A percentile compares a stretch with the other conserved stretches of the same genome.
These are phyloP conservation scores for Zygnema circumcarinatum DNA, from an alignment of 139 green algal genomes.

Conservation along the genomic window DNA sequence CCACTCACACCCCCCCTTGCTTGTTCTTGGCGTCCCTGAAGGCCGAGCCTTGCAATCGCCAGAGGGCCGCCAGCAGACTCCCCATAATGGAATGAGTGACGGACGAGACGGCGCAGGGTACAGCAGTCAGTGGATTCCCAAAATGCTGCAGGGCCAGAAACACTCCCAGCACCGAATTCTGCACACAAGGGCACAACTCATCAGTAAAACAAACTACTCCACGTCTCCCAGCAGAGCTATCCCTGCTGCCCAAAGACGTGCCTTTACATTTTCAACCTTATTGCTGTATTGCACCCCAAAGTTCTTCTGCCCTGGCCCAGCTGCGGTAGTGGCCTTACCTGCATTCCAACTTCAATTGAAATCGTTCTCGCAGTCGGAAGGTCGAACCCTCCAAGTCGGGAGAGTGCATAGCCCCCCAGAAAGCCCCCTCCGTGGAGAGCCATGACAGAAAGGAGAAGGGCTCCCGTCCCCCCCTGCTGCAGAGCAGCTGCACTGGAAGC, in stretches of 20 bases:
- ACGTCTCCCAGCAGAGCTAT: not conserved
- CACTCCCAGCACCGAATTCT: conserved; percentile 78
- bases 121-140: conserved; percentile 66
- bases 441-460: conserved; percentile 24
- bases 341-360: conserved; percentile 73
- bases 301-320: conserved; percentile 6
- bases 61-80: conserved; percentile 32
- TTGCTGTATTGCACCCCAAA: too few species aligned
- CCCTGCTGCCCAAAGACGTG: not conserved
- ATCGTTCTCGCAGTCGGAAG: conserved; percentile 71
- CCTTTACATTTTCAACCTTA: too few species aligned
- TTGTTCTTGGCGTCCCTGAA: too few species aligned
- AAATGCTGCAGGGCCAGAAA: conserved; percentile 78
- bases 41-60: conserved; percentile 36
- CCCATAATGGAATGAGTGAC: conserved; percentile 38
- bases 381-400: conserved; percentile 67
- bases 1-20: too few species aligned
- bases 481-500: conserved; percentile 11
- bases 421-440: conserved; percentile 73
- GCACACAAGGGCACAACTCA: conserved; percentile 83
- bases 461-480: conserved; percentile 59
- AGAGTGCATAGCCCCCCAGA: conserved; percentile 74
- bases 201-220: too few species aligned
- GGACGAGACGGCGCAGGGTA: conserved; percentile 65
- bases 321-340: too few species aligned